A percentile compares a stretch with the other conserved stretches of the same genome.
phyloP scores from a whole-genome alignment of 257 asterid species.

The Jasminum sambac region DNA sequence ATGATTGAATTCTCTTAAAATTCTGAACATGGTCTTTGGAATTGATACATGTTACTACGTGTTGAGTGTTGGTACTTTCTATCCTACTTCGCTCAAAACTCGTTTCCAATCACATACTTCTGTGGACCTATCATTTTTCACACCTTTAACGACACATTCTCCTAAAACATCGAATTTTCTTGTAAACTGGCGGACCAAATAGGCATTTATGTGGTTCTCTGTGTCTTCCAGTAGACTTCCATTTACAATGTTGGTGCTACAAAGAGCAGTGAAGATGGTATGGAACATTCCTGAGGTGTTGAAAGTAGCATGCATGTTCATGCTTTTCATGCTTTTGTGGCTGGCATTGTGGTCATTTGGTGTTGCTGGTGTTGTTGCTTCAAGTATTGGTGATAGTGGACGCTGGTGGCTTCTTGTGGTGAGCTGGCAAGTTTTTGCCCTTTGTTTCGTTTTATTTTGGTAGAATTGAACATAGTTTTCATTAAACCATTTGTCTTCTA shows the following conservation, averaged over 20 bases:
- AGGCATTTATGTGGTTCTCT: constrained; percentile 9
- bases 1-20: not conserved
- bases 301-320: constrained; percentile 66
- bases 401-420: constrained; percentile 99
- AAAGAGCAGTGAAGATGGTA: constrained; percentile 86
- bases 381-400: constrained; percentile 75
- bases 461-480: constrained; percentile 5
- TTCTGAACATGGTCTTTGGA: not conserved
- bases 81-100: too few species aligned
- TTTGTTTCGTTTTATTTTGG: constrained; percentile 30
- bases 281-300: constrained; percentile 80
- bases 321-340: constrained; percentile 88
- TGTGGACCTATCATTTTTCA: too few species aligned
- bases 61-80: too few species aligned
- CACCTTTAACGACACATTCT: too few species aligned
- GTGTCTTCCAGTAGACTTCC: constrained; percentile 65
- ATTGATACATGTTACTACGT: not conserved
- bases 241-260: constrained; percentile 93
- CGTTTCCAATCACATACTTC: too few species aligned
- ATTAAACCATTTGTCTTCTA: constrained; percentile 16
- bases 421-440: constrained; percentile 98
- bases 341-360: constrained; percentile 93
- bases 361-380: constrained; percentile 87
- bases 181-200: too few species aligned
- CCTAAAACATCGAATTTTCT: too few species aligned